Base-by-base conservation (phyloP, 75 land plant species). In the Selaginella moellendorffii region DNA sequence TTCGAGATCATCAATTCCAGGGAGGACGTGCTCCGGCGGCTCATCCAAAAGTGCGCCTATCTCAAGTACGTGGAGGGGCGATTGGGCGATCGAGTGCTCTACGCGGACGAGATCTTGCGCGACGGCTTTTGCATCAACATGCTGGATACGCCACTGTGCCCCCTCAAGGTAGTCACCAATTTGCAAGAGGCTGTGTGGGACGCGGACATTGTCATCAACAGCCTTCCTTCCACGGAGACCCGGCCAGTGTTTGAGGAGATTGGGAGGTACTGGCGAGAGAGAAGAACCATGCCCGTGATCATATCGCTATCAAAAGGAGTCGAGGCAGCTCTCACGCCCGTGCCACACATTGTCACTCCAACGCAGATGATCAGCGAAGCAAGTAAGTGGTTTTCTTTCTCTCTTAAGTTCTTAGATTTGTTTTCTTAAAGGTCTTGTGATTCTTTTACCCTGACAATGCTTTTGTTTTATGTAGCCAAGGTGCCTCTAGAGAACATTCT, bases 181-280 rank as follows among this genome's bases (percentile, higher is more conserved):
- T 24, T 56, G 59, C 59, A 56, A 25, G 59, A 56, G 59, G 59
- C 59, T 56, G 59, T 56, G 59, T 56, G 59, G 59, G 59, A 56
- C n/a, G 59, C 59, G 5, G 59, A 56, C 19, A 56, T 56, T 9
- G 59, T 56, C 17, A 56, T 56, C 59, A 56, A 56, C n/a, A 25
- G 59, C 8, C 24, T 56, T 5, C 59, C 59, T 56, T 56, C 19
- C 8, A 56, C 59, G 19, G 59, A 56, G 59, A 56, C 59, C 5
- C 21, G 21, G 59, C 8, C 5, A 19, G 59, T 56, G 8, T 56
- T 56, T 56, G 59, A 56, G 21, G 59, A 56, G 24, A 56, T 56
- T 56, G 59, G 59, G 19, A 19, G 59, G 24, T 56, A 56, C 24
- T 56, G 59, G 59, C 59, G 59, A 8, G 59, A 56, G 24, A 56